Evolutionary conservation across 495 filamentous ascomycete genomes (phyloP).

Genomic region (Pseudomonodictys pantanalensis): DNA sequence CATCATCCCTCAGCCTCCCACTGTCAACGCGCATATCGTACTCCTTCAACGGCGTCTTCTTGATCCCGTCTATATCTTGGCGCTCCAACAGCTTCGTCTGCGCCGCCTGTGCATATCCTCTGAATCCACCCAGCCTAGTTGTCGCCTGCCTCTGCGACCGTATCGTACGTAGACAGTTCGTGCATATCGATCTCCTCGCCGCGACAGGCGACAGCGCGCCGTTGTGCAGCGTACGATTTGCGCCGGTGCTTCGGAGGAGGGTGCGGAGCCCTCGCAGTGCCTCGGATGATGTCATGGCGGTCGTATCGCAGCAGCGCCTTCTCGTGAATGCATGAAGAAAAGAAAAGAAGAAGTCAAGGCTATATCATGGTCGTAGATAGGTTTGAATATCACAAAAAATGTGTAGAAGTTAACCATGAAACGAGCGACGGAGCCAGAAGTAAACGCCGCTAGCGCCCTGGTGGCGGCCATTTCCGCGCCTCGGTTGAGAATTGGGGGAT

Average conservation of each 20-base stretch:
- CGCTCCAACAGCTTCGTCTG: not conserved
- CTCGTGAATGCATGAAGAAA: not conserved
- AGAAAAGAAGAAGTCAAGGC: not conserved
- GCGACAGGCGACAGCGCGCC: not conserved
- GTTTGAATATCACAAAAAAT: too few relatives aligned
- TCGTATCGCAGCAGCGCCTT: not conserved
- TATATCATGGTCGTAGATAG: conserved; percentile 9
- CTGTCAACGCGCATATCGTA: conserved; percentile 75
- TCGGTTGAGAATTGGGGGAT: too few relatives aligned
- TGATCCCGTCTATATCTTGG: not conserved
- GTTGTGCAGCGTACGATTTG: not conserved
- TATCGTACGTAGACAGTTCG: conserved; percentile 21
- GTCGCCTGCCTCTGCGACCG: not conserved
- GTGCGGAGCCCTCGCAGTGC: conserved; percentile 9
- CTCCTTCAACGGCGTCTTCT: conserved; percentile 64
- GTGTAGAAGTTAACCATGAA: too few relatives aligned
- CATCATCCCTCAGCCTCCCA: conserved; percentile 75
- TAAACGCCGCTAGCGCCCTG: too few relatives aligned
- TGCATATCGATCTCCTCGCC: conserved; percentile 25
- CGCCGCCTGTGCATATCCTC: conserved; percentile 19
- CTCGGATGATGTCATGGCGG: conserved; percentile 24
- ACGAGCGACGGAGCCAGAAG: too few relatives aligned
- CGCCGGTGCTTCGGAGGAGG: conserved; percentile 7
- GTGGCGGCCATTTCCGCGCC: too few relatives aligned
- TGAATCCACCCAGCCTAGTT: not conserved